These are phyloP conservation scores for Metschnikowia chrysomelidarum DNA, from an alignment of 805 yeast species.

Conservation along the genomic window DNA sequence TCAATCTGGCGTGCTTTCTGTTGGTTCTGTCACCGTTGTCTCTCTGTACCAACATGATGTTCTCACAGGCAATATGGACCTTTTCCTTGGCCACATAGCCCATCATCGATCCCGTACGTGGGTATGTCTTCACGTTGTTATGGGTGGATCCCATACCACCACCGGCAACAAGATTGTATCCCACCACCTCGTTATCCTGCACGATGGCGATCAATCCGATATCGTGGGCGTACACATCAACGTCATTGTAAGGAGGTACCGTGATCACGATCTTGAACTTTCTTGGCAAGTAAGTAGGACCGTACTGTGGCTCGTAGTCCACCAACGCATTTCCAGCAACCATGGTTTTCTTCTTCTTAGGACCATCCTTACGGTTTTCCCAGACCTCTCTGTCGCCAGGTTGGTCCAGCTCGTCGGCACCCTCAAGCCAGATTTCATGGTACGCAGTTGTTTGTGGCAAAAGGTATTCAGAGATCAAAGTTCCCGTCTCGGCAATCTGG, in stretches of 20 bases:
- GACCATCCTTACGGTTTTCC: conserved; percentile 69
- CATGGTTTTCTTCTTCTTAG: conserved; percentile 73
- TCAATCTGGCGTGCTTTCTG: conserved; percentile 96
- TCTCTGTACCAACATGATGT: conserved; percentile 90
- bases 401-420: conserved; percentile 70
- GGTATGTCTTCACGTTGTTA: conserved; percentile 94
- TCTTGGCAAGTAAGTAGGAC: conserved; percentile 86
- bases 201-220: conserved; percentile 89
- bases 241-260: conserved; percentile 95
- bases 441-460: conserved; percentile 92
- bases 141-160: conserved; percentile 99
- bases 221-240: conserved; percentile 94
- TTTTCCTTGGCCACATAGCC: conserved; percentile 73
- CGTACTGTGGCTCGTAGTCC: conserved; percentile 83
- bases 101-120: conserved; percentile 86
- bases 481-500: conserved; percentile 65
- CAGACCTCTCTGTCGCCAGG: conserved; percentile 62
- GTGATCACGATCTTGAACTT: conserved; percentile 93
- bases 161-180: conserved; percentile 88
- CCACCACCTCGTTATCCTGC: conserved; percentile 59
- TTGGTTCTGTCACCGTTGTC: conserved; percentile 93
- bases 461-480: conserved; percentile 72
- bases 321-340: conserved; percentile 86
- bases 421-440: conserved; percentile 95
- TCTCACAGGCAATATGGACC: conserved; percentile 78